Evolutionary conservation across 2,329 filamentous ascomycete species (phyloP), one percentile per base, ranked within the genome.

Genomic region (Orbilia blumenaviensis): DNA sequence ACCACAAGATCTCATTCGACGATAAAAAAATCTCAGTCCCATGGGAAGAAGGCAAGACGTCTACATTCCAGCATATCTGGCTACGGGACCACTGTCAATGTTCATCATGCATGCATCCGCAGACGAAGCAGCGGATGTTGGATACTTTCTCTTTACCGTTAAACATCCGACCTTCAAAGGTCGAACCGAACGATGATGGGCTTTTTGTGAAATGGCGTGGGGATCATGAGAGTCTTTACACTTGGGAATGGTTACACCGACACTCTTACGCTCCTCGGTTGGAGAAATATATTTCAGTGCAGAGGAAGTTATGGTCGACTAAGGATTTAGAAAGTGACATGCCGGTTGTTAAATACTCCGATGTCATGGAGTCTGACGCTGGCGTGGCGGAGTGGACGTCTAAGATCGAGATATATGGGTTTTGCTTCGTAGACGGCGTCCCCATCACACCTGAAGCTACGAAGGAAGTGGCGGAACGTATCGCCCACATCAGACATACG

Each of bases 401-500:
- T 36, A 85, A 87, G 36, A 91, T 96, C 79, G 89, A 82, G 80
- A 85, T 74, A 27, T 56, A 56, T 42, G 50, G 94, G 2, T 93
- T 96, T 81, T 92, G 87, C 79, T 94, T 94, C 80, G 88, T 97
- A 14, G 86, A 89, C 54, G 85, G 86, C 46, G 90, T 90, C 12
- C 92, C 93, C 10, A 84, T 89, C 0, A 86, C 86, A 3, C 91
- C 92, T 0, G 86, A 90, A 78, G 87, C 89, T 4, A 97, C 94
- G 0, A 83, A 94, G 82, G 82, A 84, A n/a, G 85, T 97, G 0
- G 85, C 98, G 1, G 87, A 92, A 81, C 88, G 89, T 66, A 96
- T 99, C 78, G 89, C 93, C 0, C 94, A 94, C 78, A 94, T 98
- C 80, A 89, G 94, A 16, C 86, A 90, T 77, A 99, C 95, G 0